Percentiles rank a stretch among this genome's conserved stretches.
phyloP scores from a whole-genome alignment of 202 grass and related monocot species.

The Digitaria exilis region DNA sequence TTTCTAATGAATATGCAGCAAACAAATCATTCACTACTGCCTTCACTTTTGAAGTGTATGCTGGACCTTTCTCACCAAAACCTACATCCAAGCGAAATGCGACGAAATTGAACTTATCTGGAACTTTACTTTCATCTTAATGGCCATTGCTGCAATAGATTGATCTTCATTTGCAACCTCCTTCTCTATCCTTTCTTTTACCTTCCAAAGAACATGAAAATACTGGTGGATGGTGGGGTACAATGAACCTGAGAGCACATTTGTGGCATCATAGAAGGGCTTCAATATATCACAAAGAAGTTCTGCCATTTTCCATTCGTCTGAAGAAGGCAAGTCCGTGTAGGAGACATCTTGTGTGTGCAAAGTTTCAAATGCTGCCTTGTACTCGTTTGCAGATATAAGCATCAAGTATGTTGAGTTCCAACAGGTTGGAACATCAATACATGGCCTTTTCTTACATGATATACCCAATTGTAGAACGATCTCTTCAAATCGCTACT shows the following conservation, averaged over 20 bases:
- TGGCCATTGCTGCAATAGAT: background rate
- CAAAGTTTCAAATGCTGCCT: no score
- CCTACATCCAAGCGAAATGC: no score
- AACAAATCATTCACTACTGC: background rate
- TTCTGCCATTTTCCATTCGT: background rate
- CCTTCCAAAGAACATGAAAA: no score
- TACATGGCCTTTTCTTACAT: background rate
- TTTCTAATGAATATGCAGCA: background rate
- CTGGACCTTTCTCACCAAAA: background rate
- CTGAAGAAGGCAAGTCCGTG: background rate
- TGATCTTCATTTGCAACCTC: background rate
- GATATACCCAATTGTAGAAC: no score
- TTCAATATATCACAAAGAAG: no score
- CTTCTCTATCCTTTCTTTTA: background rate
- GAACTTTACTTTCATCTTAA: background rate
- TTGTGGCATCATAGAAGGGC: no score
- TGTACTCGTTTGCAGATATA: no score
- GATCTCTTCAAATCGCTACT: no score
- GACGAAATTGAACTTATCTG: background rate
- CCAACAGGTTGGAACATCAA: slow-evolving; percentile 15
- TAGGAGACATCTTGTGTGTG: background rate
- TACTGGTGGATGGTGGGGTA: no score
- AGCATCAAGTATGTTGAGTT: slow-evolving; percentile 39
- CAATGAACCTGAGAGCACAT: no score
- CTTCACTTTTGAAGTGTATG: background rate